Percentiles rank a stretch among this genome's conserved stretches.
Conservation (phyloP, 2,329 filamentous ascomycete genomes). For the Neodidymelliopsis sp. region DNA sequence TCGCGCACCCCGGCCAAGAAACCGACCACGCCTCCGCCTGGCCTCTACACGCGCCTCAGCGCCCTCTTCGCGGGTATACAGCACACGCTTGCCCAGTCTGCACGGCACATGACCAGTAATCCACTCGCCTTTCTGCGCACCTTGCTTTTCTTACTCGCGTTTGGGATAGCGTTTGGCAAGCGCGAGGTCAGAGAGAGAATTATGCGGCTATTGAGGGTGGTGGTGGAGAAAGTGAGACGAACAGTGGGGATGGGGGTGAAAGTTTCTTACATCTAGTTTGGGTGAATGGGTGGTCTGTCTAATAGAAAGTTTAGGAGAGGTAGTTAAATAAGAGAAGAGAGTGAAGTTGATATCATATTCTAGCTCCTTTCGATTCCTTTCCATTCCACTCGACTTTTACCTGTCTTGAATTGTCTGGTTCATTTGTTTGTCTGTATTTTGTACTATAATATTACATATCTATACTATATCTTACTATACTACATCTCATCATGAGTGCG, state of each 20-base stretch:
- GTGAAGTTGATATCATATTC: too few species aligned
- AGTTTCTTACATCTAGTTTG: slow-evolving; percentile 97
- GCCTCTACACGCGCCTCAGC: slow-evolving; percentile 53
- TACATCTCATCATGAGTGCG: too few species aligned
- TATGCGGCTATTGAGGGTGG: slow-evolving; percentile 69
- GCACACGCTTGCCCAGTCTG: slow-evolving; percentile 59
- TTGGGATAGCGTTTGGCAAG: slow-evolving; percentile 78
- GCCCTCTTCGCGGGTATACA: slow-evolving; percentile 57
- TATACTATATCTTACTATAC: too few species aligned
- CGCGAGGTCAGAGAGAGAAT: slow-evolving; percentile 78
- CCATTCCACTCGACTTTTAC: too few species aligned
- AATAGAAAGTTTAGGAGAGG: too few species aligned
- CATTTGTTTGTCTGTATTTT: too few species aligned
- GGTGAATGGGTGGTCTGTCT: too few species aligned
- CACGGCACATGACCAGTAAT: slow-evolving; percentile 61
- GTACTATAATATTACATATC: too few species aligned
- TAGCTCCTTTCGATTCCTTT: too few species aligned
- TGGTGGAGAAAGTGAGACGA: slow-evolving; percentile 81
- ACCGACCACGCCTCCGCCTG: slow-evolving; percentile 42
- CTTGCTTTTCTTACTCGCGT: slow-evolving; percentile 79
- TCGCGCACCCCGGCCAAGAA: slow-evolving; percentile 43
- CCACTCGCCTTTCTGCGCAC: slow-evolving; percentile 66
- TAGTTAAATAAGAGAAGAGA: too few species aligned
- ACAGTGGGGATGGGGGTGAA: slow-evolving; percentile 97
- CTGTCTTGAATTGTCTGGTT: too few species aligned